These are phyloP conservation scores for Acanthamoeba culbertsoni DNA, from an alignment of 208 protist genomes.

Conservation along the genomic window DNA sequence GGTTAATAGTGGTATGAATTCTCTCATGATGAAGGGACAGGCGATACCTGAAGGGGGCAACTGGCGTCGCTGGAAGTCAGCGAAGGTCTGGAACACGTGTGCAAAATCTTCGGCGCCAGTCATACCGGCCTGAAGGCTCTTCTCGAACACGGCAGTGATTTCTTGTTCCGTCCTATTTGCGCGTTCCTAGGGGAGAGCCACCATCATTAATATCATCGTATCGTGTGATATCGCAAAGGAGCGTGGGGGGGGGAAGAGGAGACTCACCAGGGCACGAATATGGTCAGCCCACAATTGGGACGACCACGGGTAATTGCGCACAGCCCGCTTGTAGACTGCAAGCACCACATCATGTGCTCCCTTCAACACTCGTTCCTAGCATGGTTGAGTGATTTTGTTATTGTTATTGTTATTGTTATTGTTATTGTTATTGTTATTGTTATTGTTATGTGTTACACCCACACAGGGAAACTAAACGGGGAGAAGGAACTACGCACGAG, in stretches of 20 bases:
- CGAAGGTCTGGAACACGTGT: background rate
- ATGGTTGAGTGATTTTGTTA: background rate
- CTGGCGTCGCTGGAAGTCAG: background rate
- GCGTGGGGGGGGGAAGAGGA: background rate
- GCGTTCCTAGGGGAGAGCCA: background rate
- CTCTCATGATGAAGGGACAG: background rate
- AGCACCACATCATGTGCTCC: conserved; percentile 16
- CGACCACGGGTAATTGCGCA: conserved; percentile 32
- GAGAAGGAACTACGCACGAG: no score
- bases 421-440: no score
- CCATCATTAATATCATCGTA: background rate
- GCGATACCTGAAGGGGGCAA: background rate
- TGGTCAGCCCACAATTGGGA: background rate
- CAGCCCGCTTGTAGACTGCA: background rate
- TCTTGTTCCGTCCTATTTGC: background rate
- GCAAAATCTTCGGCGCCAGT: background rate
- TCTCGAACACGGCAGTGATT: conserved; percentile 9
- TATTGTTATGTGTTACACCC: no score
- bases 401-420: no score
- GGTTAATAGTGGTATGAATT: no score
- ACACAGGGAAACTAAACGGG: no score
- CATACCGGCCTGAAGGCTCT: background rate
- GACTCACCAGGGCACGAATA: background rate
- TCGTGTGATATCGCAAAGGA: background rate
- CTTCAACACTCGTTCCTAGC: background rate